phyloP scores from a whole-genome alignment of 345 rosid species.

The Hypericum perforatum region DNA sequence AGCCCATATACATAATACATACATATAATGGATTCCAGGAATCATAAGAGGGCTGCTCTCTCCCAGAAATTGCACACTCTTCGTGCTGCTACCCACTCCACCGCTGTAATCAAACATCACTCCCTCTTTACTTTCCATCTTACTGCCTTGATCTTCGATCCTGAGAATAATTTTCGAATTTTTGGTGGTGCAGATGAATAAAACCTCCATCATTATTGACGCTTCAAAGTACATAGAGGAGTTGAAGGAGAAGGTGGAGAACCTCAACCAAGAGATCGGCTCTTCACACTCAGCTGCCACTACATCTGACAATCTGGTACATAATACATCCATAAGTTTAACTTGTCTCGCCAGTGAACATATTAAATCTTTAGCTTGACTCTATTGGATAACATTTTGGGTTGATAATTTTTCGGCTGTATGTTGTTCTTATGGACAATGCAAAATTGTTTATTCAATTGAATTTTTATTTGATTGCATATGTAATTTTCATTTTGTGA shows the following conservation, averaged over 20 bases:
- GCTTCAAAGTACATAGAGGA: slow-evolving; percentile 44
- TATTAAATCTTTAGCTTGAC: too few relatives aligned
- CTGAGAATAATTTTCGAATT: background rate
- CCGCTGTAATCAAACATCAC: slow-evolving; percentile 27
- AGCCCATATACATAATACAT: slow-evolving; percentile 7
- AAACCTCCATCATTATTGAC: slow-evolving; percentile 39
- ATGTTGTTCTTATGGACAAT: too few relatives aligned
- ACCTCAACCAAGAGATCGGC: slow-evolving; percentile 29
- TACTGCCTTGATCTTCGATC: background rate
- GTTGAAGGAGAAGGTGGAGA: slow-evolving; percentile 40
- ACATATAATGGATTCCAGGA: slow-evolving; percentile 30
- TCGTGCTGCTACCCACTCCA: slow-evolving; percentile 38
- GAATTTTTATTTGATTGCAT: too few relatives aligned
- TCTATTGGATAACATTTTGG: too few relatives aligned
- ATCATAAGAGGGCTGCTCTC: slow-evolving; percentile 28
- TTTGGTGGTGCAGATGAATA: slow-evolving; percentile 25
- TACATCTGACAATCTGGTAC: too few relatives aligned
- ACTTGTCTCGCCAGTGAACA: too few relatives aligned
- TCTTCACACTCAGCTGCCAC: slow-evolving; percentile 2
- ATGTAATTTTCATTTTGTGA: too few relatives aligned
- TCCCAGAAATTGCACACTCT: slow-evolving; percentile 29
- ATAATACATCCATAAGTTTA: too few relatives aligned
- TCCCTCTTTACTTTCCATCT: background rate
- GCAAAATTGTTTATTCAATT: too few relatives aligned
- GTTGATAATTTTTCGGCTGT: too few relatives aligned